Base-by-base conservation (phyloP, 75 land plant genomes). In the Cryptomeria japonica region DNA sequence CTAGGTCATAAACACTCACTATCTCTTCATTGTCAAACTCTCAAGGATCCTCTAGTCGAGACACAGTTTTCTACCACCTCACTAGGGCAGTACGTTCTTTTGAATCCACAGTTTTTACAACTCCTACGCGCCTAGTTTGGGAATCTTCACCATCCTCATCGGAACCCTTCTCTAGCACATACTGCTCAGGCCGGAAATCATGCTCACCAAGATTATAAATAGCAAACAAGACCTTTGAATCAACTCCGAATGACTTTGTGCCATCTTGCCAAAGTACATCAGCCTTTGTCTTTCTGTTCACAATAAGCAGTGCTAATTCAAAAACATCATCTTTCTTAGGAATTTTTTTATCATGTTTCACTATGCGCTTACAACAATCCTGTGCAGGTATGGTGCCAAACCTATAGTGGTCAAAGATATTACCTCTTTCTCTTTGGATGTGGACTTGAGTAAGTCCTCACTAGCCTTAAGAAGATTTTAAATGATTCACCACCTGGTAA, bases 221-320 rank as follows among this genome's bases (percentile, higher is more conserved):
- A 42, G 96, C 95, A 87, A 98, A 92, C 75, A 98, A 87, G 78
- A 86, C 83, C 53, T 91, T 95, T 44, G 99, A 91, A 37, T 90
- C 88, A 56, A 95, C 64, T 32, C 92, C 90, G 77, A 25, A 44
- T 55, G 92, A 93, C 22, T 79, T 91, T 38, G 86, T 93, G 16
- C 99, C 99, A 92, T 96, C 99, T 87, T 98, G 99, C 99, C 99
- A 98, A 37, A 90, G 88, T 42, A 97, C 94, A 95, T 97, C 98
- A 89, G 96, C 96, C 86, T 75, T 91, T 37, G 99, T 97, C 86
- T 83, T 93, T 0, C 93, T 94, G 87, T 93, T 94, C 19, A 93
- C 90, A 89, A 97, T 95, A 15, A 91, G 72, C 56, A 97, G 89
- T 25, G 99, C 96, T 84, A 84, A 88, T 89, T 96, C 97, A 90